Base-by-base conservation (phyloP, 2,329 filamentous ascomycete genomes). In the Verticillium zaregamsianum region DNA sequence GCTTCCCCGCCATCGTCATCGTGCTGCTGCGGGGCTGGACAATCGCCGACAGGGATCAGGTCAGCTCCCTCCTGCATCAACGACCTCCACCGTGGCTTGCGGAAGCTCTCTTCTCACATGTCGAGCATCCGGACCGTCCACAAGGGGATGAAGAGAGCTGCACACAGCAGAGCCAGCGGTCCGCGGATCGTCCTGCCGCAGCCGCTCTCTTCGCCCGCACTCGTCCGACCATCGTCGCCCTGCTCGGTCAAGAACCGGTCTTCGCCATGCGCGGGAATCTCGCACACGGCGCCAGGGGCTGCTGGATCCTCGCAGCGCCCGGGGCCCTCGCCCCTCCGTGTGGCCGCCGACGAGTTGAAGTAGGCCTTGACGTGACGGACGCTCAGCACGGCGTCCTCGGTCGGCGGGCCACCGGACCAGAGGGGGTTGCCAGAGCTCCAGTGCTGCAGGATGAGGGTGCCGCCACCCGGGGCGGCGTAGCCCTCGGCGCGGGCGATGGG, bases 291-390 rank as follows among this genome's bases (percentile, higher is more conserved):
- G 5, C 69, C 33, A 35, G 33, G 60, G 1, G 71, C 76, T 3
- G 60, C 58, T 2, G 74, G 68, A 59, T 81, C 74, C 14, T 56
- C 67, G 66, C 83, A 86, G 33, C 57, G 74, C 9, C 58, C 62
- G 3, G 59, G 62, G 67, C 75, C 79, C 62, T 81, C 79, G 15
- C 65, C 66, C 57, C 76, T 71, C 17, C 81, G 71, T 61, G 69
- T 65, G 2, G 68, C 65, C 23, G 78, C 67, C 3, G 88, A 87
- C 17, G 88, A 88, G 77, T 93, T 93, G 78, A 93, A 94, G 73
- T 93, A 94, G 0, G 87, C 88, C 72, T 91, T 92, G 62, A 92
- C 82, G 69, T 92, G 92, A 40, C 80, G 83, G 28, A 93, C 80
- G 7, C 81, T 84, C 67, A 91, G 79, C 20, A 82, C 75, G 0